These are phyloP conservation scores for Halophytophthora batemanensis DNA, from an alignment of 352 stramenopile species.

Conservation along the genomic window DNA sequence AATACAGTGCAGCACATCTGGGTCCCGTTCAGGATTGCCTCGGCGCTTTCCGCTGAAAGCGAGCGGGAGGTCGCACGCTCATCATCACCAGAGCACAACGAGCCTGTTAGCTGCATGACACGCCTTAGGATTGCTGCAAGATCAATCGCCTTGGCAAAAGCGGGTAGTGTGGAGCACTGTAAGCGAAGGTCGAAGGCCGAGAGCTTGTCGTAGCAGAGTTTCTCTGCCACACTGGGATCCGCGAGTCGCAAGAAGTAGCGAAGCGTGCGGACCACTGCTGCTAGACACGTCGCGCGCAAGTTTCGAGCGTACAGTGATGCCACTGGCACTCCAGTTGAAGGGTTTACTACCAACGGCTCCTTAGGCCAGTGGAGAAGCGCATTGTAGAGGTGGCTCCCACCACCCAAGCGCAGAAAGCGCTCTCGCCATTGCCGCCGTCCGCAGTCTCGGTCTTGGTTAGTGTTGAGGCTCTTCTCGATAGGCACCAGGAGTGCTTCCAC, in stretches of 20 bases:
- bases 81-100: conserved; percentile 1
- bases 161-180: conserved; percentile 26
- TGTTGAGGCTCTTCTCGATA: conserved; percentile 6
- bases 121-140: conserved; percentile 10
- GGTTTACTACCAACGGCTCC: not conserved
- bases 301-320: conserved; percentile 32
- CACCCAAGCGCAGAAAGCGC: conserved; percentile 68
- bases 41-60: conserved; percentile 26
- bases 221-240: conserved; percentile 1
- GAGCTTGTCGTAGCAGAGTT: not conserved
- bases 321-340: not conserved
- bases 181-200: conserved; percentile 36
- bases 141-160: conserved; percentile 31
- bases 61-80: not conserved
- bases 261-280: conserved; percentile 41
- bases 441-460: conserved; percentile 23
- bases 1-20: conserved; percentile 27
- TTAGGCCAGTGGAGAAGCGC: conserved; percentile 28
- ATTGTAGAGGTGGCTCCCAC: conserved; percentile 40
- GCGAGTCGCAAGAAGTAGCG: conserved; percentile 41
- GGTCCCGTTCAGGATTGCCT: conserved; percentile 18
- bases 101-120: conserved; percentile 9
- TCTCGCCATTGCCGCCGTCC: conserved; percentile 73
- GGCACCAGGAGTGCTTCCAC: conserved; percentile 69
- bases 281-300: conserved; percentile 45